phyloP scores from a whole-genome alignment of 2,329 filamentous ascomycete species.

The Lachnum nothofagi region DNA sequence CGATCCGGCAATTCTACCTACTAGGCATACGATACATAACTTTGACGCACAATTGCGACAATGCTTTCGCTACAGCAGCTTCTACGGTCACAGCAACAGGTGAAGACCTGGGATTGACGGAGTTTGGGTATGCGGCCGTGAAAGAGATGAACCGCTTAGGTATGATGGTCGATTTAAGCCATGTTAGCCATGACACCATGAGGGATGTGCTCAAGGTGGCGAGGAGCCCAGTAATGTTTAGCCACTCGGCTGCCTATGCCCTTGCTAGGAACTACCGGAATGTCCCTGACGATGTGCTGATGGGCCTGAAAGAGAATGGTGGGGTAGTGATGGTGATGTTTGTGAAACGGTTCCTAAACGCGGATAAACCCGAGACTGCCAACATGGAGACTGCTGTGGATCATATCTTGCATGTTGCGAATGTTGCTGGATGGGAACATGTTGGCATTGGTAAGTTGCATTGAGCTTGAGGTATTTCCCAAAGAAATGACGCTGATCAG shows the following conservation, averaged over 20 bases:
- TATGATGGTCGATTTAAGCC: conserved; percentile 62
- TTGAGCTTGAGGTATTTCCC: neutral
- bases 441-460: conserved; percentile 52
- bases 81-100: conserved; percentile 14
- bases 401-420: conserved; percentile 59
- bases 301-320: conserved; percentile 50
- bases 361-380: conserved; percentile 46
- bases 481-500: neutral
- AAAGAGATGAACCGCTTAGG: conserved; percentile 64
- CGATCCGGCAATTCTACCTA: conserved; percentile 53
- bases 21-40: conserved; percentile 63
- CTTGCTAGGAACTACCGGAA: conserved; percentile 60
- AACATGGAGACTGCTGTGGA: conserved; percentile 56
- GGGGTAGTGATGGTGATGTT: conserved; percentile 52
- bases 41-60: conserved; percentile 66
- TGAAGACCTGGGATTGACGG: conserved; percentile 45
- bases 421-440: conserved; percentile 58
- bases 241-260: conserved; percentile 55
- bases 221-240: conserved; percentile 59
- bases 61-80: conserved; percentile 47
- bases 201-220: conserved; percentile 49
- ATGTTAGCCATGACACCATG: conserved; percentile 60
- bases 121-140: conserved; percentile 50
- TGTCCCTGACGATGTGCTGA: conserved; percentile 58
- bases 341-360: conserved; percentile 19